A percentile compares a stretch with the other conserved stretches of the same genome.
Conservation (phyloP, 768 basidiomycete species). For the Psilocybe cubensis region DNA sequence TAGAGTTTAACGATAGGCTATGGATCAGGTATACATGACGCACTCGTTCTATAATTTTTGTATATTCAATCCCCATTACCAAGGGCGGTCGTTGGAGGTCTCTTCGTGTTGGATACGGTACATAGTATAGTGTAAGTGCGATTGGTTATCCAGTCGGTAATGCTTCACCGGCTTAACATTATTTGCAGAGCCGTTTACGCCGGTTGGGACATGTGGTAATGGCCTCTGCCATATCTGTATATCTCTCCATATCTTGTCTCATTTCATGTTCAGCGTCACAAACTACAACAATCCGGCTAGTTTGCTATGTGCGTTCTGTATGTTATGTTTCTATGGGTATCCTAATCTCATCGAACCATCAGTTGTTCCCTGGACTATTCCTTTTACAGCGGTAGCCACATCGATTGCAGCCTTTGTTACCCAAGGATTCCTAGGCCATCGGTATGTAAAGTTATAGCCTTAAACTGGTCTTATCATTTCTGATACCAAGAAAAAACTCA, state of each 20-base stretch:
- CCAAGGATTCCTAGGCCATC: conserved; percentile 49
- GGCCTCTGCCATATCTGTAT: neutral
- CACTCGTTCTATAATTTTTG: neutral
- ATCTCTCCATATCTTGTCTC: neutral
- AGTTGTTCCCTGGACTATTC: conserved; percentile 53
- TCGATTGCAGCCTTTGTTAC: conserved; percentile 52
- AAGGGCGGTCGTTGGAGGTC: conserved; percentile 33
- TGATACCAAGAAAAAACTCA: conserved; percentile 9
- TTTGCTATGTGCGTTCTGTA: conserved; percentile 31
- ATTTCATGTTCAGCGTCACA: conserved; percentile 33
- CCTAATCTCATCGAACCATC: neutral
- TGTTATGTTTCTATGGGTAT: neutral
- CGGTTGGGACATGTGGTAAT: conserved; percentile 37
- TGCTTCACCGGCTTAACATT: neutral
- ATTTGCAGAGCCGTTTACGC: conserved; percentile 33
- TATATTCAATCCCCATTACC: neutral
- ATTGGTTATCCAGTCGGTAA: too few relatives aligned
- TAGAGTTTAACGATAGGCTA: conserved; percentile 41
- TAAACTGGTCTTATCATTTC: neutral
- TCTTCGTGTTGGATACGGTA: conserved; percentile 38
- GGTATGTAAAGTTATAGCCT: conserved; percentile 29
- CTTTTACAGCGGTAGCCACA: conserved; percentile 51
- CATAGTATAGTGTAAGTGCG: conserved; percentile 38
- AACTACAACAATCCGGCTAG: conserved; percentile 42
- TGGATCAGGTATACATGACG: conserved; percentile 33